A percentile compares a stretch with the other conserved stretches of the same genome.
These are phyloP conservation scores for Thielaviopsis euricoi DNA, from an alignment of 2,329 filamentous ascomycete genomes.

Conservation along the genomic window DNA sequence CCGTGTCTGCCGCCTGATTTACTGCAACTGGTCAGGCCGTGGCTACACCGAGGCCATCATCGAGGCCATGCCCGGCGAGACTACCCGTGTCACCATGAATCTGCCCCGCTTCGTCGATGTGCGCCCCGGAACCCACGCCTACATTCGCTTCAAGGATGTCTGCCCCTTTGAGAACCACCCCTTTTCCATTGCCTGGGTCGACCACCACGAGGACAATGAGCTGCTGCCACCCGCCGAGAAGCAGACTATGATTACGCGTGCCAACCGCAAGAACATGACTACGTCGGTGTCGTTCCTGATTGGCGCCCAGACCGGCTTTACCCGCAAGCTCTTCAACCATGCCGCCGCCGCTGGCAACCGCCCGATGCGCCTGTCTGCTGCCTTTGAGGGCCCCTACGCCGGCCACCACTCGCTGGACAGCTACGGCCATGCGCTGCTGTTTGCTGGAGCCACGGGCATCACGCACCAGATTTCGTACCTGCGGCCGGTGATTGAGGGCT, in stretches of 20 bases:
- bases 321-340: slow-evolving; percentile 59
- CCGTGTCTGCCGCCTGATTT: slow-evolving; percentile 46
- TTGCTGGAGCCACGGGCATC: slow-evolving; percentile 86
- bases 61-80: slow-evolving; percentile 53
- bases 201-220: slow-evolving; percentile 30
- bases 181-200: slow-evolving; percentile 63
- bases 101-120: slow-evolving; percentile 51
- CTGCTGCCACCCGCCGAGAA: slow-evolving; percentile 26
- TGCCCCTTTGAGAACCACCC: slow-evolving; percentile 59
- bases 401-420: slow-evolving; percentile 74
- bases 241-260: slow-evolving; percentile 20
- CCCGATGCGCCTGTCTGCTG: slow-evolving; percentile 48
- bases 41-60: slow-evolving; percentile 49
- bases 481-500: slow-evolving; percentile 55
- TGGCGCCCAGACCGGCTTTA: slow-evolving; percentile 77
- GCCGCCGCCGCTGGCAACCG: slow-evolving; percentile 38
- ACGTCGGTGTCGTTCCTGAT: slow-evolving; percentile 65
- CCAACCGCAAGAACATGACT: slow-evolving; percentile 26
- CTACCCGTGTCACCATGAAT: slow-evolving; percentile 51
- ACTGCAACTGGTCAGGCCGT: slow-evolving; percentile 44
- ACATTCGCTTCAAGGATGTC: slow-evolving; percentile 52
- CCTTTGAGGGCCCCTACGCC: slow-evolving; percentile 80
- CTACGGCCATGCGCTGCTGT: slow-evolving; percentile 80
- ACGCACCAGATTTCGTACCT: slow-evolving; percentile 88
- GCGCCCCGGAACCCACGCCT: slow-evolving; percentile 56